Evolutionary conservation across 2,329 filamentous ascomycete species (phyloP).

Genomic region (Trichoderma sp.): DNA sequence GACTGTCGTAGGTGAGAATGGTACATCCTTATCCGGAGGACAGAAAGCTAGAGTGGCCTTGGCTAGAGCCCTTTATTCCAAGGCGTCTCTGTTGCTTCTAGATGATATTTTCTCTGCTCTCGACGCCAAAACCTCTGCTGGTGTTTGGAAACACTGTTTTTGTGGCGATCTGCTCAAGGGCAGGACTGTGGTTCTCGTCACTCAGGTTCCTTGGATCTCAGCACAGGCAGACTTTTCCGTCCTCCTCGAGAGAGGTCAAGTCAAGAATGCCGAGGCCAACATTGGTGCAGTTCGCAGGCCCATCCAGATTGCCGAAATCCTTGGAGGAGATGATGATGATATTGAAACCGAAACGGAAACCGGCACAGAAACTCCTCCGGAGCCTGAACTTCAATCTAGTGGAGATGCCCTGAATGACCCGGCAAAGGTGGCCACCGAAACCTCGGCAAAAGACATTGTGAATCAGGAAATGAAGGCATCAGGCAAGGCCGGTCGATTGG

Average conservation of each 20-base stretch:
- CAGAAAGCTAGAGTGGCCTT: conserved; percentile 59
- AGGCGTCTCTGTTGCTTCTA: conserved; percentile 54
- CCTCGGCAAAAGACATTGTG: conserved; percentile 44
- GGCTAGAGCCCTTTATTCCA: conserved; percentile 59
- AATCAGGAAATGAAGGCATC: conserved; percentile 51
- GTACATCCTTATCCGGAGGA: conserved; percentile 56
- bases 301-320: conserved; percentile 44
- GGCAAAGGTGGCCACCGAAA: conserved; percentile 40
- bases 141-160: conserved; percentile 59
- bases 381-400: conserved; percentile 33
- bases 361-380: conserved; percentile 31
- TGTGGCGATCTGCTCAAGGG: conserved; percentile 55
- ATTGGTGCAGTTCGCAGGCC: conserved; percentile 48
- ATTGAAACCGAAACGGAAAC: conserved; percentile 29
- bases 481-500: conserved; percentile 45
- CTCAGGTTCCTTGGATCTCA: conserved; percentile 56
- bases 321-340: conserved; percentile 36
- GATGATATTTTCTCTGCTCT: conserved; percentile 63
- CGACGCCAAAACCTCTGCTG: conserved; percentile 58
- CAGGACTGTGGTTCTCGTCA: conserved; percentile 58
- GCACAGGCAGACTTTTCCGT: conserved; percentile 52
- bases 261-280: conserved; percentile 46
- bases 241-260: conserved; percentile 47
- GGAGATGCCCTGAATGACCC: conserved; percentile 34
- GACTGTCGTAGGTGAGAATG: conserved; percentile 56